phyloP scores from a whole-genome alignment of 75 land plant species.

The Sequoia sempervirens region DNA sequence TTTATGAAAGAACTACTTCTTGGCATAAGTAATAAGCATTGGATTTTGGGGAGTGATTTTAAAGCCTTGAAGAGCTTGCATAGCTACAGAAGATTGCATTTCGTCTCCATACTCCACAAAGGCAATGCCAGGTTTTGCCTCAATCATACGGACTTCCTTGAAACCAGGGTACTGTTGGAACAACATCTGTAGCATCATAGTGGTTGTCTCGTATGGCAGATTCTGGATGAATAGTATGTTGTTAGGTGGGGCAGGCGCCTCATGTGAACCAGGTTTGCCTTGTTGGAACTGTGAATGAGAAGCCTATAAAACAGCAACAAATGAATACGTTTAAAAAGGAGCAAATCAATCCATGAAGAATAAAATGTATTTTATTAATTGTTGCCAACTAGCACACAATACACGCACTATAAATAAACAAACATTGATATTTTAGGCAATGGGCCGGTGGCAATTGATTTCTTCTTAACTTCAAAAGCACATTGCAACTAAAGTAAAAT shows the following conservation, averaged over 20 bases:
- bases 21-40: constrained; percentile 86
- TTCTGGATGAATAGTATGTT: constrained; percentile 86
- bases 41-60: constrained; percentile 82
- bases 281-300: constrained; percentile 38
- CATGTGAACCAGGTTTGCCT: constrained; percentile 54
- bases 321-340: not conserved
- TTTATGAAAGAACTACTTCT: constrained; percentile 43
- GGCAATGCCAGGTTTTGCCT: constrained; percentile 99
- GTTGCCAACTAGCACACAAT: not conserved
- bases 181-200: constrained; percentile 67
- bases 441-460: not conserved
- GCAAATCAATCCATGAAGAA: not conserved
- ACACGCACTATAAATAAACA: not conserved
- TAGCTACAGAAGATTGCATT: constrained; percentile 74
- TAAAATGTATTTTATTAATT: constrained; percentile 1
- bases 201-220: constrained; percentile 78
- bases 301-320: constrained; percentile 18
- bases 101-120: constrained; percentile 96
- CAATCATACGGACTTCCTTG: constrained; percentile 92
- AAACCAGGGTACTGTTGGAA: constrained; percentile 97
- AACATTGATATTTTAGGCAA: not conserved
- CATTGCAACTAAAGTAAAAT: not conserved
- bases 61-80: constrained; percentile 84
- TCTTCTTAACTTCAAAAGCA: not conserved
- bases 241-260: constrained; percentile 75